A percentile compares a stretch with the other conserved stretches of the same genome.
Conservation (phyloP, 78 protist genomes). For the Andalucia godoyi region DNA sequence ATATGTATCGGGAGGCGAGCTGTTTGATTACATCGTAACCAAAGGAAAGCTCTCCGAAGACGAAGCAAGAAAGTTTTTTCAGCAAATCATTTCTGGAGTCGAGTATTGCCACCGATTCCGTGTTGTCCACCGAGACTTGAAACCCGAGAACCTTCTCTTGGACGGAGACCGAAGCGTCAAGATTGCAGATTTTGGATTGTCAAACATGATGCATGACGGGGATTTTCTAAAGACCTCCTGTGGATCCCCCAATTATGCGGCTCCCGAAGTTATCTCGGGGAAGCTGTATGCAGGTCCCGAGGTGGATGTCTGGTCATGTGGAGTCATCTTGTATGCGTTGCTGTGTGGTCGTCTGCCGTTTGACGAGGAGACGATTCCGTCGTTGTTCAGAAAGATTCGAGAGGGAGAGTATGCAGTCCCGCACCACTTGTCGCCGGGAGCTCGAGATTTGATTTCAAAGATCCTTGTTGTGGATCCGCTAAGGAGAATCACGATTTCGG, state of each 20-base stretch:
- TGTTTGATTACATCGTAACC: conserved; percentile 95
- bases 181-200: conserved; percentile 97
- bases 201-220: conserved; percentile 93
- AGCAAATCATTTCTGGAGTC: conserved; percentile 94
- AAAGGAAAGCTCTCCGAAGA: conserved; percentile 78
- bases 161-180: conserved; percentile 69
- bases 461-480: conserved; percentile 93
- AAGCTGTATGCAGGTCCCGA: conserved; percentile 91
- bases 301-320: conserved; percentile 82
- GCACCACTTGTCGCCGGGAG: conserved; percentile 38
- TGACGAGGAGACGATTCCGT: conserved; percentile 93
- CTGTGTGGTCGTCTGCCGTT: conserved; percentile 94
- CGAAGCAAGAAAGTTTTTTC: conserved; percentile 86
- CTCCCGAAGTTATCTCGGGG: conserved; percentile 95
- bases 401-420: conserved; percentile 78
- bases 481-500: conserved; percentile 72
- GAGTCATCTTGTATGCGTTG: conserved; percentile 87
- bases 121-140: conserved; percentile 96
- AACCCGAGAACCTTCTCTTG: conserved; percentile 95
- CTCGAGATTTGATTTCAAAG: conserved; percentile 68
- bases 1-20: conserved; percentile 93
- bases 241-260: conserved; percentile 99
- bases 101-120: conserved; percentile 87
- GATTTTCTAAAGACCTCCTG: conserved; percentile 88
- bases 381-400: conserved; percentile 82